Base-by-base conservation (phyloP, 176 grass and related monocot genomes). In the Oryza punctata region DNA sequence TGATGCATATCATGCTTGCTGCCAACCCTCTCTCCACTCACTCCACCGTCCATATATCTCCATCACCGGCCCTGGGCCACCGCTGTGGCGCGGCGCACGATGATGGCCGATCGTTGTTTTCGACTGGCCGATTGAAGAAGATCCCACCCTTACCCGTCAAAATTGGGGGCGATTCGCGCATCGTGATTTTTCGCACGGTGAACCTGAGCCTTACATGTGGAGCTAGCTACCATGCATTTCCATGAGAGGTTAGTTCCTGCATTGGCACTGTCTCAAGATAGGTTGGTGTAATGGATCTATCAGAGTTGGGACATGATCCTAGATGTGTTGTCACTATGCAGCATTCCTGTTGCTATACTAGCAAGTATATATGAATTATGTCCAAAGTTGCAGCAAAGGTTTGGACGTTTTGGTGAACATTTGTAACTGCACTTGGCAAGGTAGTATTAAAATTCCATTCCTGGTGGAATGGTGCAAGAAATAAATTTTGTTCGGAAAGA, bases 1-100 rank as follows among this genome's bases (percentile, higher is more conserved):
- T 68, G 73, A 67, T 78, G 73, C 26, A 85, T 86, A 85, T 86
- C 76, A 38, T 23, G 41, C 68, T 85, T 47, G 38, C 70, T 70
- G 78, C 38, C 85, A 78, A 61, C 85, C 63, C 10, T 18, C 30
- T 67, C 37, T 30, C 83, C 83, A 78, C 83, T 78, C 49, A 63
- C 52, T 61, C 27, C 73, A 32, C 25, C 9, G 66, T 11, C 52
- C 52, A 57, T 57, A 57, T n/a, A 57, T 57, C 52, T 8, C 41
- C 40, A 78, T 65, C 52, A 72, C 73, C 27, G 73, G 5, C 67
- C 60, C 57, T 78, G 78, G 72, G 54, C 66, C 66, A 76, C 13
- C 12, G 6, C 57, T 12, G 61, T 37, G 6, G 38, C 10, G 54
- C 46, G 6, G 26, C 10, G 54, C 12, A 27, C 19, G 27, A 32